Conservation (phyloP, 768 basidiomycete genomes). For the Coprinopsis cinerea region DNA sequence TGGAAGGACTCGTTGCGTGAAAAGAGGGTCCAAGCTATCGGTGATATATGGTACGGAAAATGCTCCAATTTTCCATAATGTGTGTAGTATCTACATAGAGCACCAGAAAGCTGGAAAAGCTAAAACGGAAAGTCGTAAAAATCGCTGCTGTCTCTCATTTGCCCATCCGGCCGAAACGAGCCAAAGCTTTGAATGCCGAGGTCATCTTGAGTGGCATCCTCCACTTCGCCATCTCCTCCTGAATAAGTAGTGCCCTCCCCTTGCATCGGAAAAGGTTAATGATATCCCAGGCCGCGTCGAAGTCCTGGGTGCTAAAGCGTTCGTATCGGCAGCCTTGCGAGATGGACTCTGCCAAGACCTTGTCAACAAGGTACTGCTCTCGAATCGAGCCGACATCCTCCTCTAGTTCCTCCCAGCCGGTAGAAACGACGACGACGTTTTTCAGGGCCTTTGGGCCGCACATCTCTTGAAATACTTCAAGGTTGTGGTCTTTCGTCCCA, state of each 20-base stretch:
- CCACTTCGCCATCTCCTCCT: constrained; percentile 16
- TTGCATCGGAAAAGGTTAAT: constrained; percentile 7
- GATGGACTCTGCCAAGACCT: constrained; percentile 10
- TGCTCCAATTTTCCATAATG: no score
- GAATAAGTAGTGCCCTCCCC: constrained; percentile 9
- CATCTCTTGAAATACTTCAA: constrained; percentile 14
- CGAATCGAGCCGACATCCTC: constrained; percentile 1
- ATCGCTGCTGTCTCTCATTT: no score
- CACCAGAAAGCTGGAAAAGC: no score
- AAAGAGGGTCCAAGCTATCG: no score
- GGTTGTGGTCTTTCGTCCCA: constrained; percentile 4
- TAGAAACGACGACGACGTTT: constrained; percentile 16
- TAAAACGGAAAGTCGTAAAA: no score
- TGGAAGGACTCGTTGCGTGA: no score
- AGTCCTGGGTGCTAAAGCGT: constrained; percentile 5
- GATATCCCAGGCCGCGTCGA: constrained; percentile 3
- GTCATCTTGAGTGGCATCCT: constrained; percentile 5
- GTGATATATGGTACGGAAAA: no score
- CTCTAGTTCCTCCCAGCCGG: constrained; percentile 15
- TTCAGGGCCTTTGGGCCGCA: constrained; percentile 9
- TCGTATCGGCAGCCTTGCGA: constrained; percentile 11
- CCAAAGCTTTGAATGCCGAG: constrained; percentile 3
- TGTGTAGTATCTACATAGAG: no score
- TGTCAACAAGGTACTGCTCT: constrained; percentile 8
- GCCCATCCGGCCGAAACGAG: not conserved